Evolutionary conservation across 2,329 filamentous ascomycete species (phyloP).

Genomic region (Xenoacremonium recifei): DNA sequence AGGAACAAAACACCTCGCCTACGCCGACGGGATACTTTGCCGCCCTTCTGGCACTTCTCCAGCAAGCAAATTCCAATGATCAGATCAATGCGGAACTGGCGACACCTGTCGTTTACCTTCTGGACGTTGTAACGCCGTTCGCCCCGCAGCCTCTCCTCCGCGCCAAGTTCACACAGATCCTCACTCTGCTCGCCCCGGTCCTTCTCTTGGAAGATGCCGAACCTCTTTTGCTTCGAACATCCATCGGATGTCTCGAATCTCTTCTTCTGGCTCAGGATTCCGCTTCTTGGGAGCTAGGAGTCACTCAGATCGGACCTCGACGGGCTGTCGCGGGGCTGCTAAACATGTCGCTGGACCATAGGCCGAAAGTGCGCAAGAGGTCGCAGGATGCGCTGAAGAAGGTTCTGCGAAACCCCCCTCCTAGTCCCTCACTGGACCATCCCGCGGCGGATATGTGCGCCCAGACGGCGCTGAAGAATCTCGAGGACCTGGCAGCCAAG

Average conservation of each 20-base stretch:
- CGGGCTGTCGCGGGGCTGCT: conserved; percentile 84
- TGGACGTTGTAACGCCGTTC: conserved; percentile 86
- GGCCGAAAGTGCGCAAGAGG: conserved; percentile 91
- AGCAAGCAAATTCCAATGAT: conserved; percentile 68
- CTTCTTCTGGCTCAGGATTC: conserved; percentile 86
- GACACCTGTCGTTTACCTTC: conserved; percentile 87
- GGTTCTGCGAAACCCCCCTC: conserved; percentile 80
- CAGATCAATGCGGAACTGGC: conserved; percentile 79
- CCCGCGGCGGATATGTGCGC: conserved; percentile 96
- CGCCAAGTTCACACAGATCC: conserved; percentile 92
- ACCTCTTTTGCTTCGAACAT: conserved; percentile 80
- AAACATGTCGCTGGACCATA: conserved; percentile 77
- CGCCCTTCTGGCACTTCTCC: conserved; percentile 84
- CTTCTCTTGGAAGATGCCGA: conserved; percentile 79
- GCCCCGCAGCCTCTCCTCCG: conserved; percentile 84
- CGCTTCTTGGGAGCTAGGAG: conserved; percentile 81
- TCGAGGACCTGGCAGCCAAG: conserved; percentile 70
- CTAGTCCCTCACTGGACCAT: conserved; percentile 89
- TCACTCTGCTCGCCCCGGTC: conserved; percentile 80
- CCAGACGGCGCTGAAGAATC: conserved; percentile 78
- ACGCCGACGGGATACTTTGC: conserved; percentile 94
- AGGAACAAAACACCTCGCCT: conserved; percentile 78
- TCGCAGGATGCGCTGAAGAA: conserved; percentile 85
- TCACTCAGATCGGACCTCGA: conserved; percentile 80
- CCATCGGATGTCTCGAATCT: conserved; percentile 92